These are phyloP conservation scores for Yamadazyma ubonensis DNA, from an alignment of 805 yeast species.

Conservation along the genomic window DNA sequence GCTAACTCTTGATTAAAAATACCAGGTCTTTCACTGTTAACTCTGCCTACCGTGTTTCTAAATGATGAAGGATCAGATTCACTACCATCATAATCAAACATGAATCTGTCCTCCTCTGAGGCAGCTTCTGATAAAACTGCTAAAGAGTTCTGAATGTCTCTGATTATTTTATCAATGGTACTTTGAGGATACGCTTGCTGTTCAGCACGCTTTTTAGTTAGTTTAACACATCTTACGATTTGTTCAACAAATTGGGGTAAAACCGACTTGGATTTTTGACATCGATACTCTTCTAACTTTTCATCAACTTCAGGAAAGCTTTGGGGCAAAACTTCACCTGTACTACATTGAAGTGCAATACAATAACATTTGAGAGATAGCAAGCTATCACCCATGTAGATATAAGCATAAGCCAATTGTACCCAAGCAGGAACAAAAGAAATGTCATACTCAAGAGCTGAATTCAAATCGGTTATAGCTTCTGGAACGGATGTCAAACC, in stretches of 20 bases:
- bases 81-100: slow-evolving; percentile 27
- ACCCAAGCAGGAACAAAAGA: slow-evolving; percentile 44
- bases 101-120: slow-evolving; percentile 24
- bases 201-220: slow-evolving; percentile 38
- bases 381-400: slow-evolving; percentile 38
- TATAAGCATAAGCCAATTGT: slow-evolving; percentile 43
- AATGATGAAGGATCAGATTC: slow-evolving; percentile 21
- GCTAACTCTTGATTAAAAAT: slow-evolving; percentile 40
- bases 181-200: slow-evolving; percentile 27
- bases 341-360: slow-evolving; percentile 27
- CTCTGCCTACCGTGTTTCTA: slow-evolving; percentile 27
- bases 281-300: slow-evolving; percentile 20
- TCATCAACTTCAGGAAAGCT: slow-evolving; percentile 14
- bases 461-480: slow-evolving; percentile 36
- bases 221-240: slow-evolving; percentile 30
- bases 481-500: slow-evolving; percentile 42
- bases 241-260: slow-evolving; percentile 42
- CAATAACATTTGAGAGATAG: slow-evolving; percentile 34
- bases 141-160: slow-evolving; percentile 4
- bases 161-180: slow-evolving; percentile 18
- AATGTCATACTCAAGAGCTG: slow-evolving; percentile 30
- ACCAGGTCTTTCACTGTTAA: slow-evolving; percentile 33
- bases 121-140: slow-evolving; percentile 11
- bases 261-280: slow-evolving; percentile 21
- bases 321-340: slow-evolving; percentile 33